phyloP scores from a whole-genome alignment of 2,329 filamentous ascomycete species.

The Diaporthe citri region DNA sequence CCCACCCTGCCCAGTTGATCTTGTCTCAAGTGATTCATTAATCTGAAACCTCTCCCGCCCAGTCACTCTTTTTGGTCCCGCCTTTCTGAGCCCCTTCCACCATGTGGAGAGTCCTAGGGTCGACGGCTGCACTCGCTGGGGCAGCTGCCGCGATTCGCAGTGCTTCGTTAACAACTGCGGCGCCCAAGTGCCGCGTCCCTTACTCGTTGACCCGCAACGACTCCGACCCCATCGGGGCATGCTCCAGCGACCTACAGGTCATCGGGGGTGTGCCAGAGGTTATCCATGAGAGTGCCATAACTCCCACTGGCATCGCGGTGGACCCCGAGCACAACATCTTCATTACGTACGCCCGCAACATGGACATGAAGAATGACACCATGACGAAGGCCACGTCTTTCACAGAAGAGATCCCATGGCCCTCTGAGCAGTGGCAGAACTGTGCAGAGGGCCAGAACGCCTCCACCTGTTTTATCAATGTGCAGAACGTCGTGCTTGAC shows the following conservation, averaged over 20 bases:
- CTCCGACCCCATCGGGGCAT: background rate
- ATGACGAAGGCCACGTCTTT: background rate
- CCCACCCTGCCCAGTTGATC: too few relatives aligned
- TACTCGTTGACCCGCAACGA: background rate
- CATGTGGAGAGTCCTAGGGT: background rate
- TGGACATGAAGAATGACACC: background rate
- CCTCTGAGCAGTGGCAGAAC: constrained; percentile 11
- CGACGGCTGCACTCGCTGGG: background rate
- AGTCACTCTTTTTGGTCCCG: background rate
- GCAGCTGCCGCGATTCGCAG: background rate
- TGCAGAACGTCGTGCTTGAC: constrained; percentile 11
- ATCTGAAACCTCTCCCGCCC: background rate
- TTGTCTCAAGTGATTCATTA: background rate
- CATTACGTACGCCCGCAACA: constrained; percentile 10
- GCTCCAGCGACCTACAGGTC: background rate
- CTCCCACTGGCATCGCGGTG: constrained; percentile 5
- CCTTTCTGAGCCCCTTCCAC: background rate
- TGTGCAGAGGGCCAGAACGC: background rate
- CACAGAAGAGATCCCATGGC: background rate
- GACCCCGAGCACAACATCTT: constrained; percentile 11
- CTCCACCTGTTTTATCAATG: constrained; percentile 1
- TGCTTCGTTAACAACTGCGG: background rate
- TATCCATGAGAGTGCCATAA: background rate
- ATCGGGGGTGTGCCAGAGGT: background rate
- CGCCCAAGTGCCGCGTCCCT: background rate